Evolutionary conservation across 2,329 filamentous ascomycete genomes (phyloP), one percentile per base, ranked within the genome.

Genomic region (Fusarium pseudocircinatum): DNA sequence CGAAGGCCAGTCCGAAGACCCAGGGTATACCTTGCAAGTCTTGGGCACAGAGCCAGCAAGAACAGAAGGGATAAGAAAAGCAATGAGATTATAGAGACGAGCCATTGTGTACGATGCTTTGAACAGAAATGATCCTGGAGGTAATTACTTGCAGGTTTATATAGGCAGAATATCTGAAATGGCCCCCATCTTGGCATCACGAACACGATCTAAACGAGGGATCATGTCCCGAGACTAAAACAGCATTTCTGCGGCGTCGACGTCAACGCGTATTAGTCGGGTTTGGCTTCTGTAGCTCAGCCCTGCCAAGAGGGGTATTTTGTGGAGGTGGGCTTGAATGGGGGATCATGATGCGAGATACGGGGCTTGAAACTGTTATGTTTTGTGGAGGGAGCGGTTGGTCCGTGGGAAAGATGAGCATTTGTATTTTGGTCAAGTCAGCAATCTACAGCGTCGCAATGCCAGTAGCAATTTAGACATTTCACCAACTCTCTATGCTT

Each of bases 11-110:
- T 77, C 77, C 13, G 77, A 30, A 20, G 83, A 83, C 26, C 82
- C 83, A 4, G 86, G 87, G 50, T 83, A 85, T 4, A 85, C 81
- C 77, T 87, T 89, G 79, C 87, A 89, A 6, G 60, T 50, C 28
- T 22, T 63, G 10, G 72, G 39, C 11, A 63, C 22, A 34, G 30
- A 44, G 2, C 36, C 46, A 12, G 49, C 73, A 16, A 53, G 42
- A 8, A 46, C 40, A 7, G 58, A 30, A n/a, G 60, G 58, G 7
- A 63, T 8, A 3, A 67, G 32, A 16, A 42, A 61, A 2, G 60
- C 10, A 6, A 74, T 4, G 2, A 64, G 7, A 2, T 61, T 24
- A 8, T 30, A 12, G 1, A 75, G 22, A 24, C 18, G 43, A 40
- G 57, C 20, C 75, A 78, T 77, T 34, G 24, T 63, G 28, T 13